Evolutionary conservation across 108 stramenopile genomes (phyloP).

Genomic region (Mediolabrus comicus): DNA sequence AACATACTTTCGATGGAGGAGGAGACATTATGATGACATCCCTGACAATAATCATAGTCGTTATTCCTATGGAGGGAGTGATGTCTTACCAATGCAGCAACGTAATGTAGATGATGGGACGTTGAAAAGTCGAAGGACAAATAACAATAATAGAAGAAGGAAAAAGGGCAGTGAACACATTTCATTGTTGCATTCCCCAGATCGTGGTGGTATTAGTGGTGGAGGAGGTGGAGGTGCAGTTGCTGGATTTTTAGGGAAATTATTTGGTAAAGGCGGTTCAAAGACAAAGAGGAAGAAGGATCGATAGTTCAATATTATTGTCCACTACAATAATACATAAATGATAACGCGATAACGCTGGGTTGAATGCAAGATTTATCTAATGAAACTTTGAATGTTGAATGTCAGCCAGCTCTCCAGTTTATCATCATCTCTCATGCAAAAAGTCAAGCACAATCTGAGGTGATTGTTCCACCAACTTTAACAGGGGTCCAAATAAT

Average conservation of each 20-base stretch:
- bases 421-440: neutral
- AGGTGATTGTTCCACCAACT: slow-evolving; percentile 62
- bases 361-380: too few species aligned
- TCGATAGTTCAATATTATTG: slow-evolving; percentile 4
- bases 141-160: neutral
- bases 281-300: slow-evolving; percentile 35
- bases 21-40: slow-evolving; percentile 44
- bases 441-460: slow-evolving; percentile 50
- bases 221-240: neutral
- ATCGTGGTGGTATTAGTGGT: neutral
- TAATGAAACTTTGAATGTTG: too few species aligned
- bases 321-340: neutral
- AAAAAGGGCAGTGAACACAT: slow-evolving; percentile 2
- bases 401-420: too few species aligned
- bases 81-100: slow-evolving; percentile 1
- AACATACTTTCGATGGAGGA: slow-evolving; percentile 37
- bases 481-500: slow-evolving; percentile 75
- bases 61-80: neutral
- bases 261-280: slow-evolving; percentile 20
- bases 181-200: neutral
- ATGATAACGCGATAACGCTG: neutral
- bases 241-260: slow-evolving; percentile 21
- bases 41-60: slow-evolving; percentile 22
- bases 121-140: slow-evolving; percentile 19
- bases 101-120: slow-evolving; percentile 12